These are phyloP conservation scores for Venturiaceae sp. DNA, from an alignment of 2,329 filamentous ascomycete species.

Conservation along the genomic window DNA sequence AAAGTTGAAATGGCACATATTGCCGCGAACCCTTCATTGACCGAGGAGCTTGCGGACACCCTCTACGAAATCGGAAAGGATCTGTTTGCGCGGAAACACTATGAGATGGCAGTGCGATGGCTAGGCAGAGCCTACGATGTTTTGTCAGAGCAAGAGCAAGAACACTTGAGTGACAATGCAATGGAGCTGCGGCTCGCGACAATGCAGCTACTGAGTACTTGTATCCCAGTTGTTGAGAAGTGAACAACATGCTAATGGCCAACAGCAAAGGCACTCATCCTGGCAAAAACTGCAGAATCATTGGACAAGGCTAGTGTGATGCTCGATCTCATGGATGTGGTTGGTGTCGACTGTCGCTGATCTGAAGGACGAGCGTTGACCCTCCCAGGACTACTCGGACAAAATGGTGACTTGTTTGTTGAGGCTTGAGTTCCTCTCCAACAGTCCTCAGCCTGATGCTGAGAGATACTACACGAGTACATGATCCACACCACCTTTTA, in stretches of 20 bases:
- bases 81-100: constrained; percentile 43
- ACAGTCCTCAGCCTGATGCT: constrained; percentile 23
- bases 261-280: constrained; percentile 45
- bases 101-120: constrained; percentile 57
- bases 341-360: neutral
- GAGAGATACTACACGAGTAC: constrained; percentile 31
- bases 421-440: constrained; percentile 56
- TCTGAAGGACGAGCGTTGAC: neutral
- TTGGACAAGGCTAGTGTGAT: constrained; percentile 45
- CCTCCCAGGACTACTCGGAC: constrained; percentile 21
- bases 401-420: constrained; percentile 58
- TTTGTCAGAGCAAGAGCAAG: constrained; percentile 45
- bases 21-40: constrained; percentile 36
- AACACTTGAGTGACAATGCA: constrained; percentile 47
- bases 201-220: constrained; percentile 43
- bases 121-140: constrained; percentile 56
- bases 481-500: constrained; percentile 14
- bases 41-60: constrained; percentile 54
- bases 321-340: constrained; percentile 49
- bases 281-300: constrained; percentile 33
- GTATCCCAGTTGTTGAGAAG: neutral
- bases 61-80: constrained; percentile 64
- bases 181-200: constrained; percentile 57
- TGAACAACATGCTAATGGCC: neutral
- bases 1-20: constrained; percentile 35